phyloP scores from a whole-genome alignment of 495 filamentous ascomycete species.

The Penicillium paxilli region DNA sequence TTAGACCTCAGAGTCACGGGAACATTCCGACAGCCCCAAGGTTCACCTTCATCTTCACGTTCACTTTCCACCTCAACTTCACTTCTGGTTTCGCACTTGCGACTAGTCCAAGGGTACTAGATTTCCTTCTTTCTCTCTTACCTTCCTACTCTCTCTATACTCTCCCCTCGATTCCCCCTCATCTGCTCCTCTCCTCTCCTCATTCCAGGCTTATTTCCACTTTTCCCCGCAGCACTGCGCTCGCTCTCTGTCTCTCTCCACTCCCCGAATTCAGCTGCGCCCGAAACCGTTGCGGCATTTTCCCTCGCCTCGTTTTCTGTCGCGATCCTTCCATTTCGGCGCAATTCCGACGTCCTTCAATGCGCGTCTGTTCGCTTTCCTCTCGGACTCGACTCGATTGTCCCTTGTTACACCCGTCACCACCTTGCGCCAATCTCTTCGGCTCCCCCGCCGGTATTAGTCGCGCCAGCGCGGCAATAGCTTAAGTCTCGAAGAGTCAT shows the following conservation, averaged over 20 bases:
- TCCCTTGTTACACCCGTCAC: conserved; percentile 26
- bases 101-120: no score
- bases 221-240: conserved; percentile 27
- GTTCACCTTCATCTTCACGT: neutral
- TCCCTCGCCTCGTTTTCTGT: conserved; percentile 13
- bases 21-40: conserved; percentile 26
- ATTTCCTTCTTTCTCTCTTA: conserved; percentile 1
- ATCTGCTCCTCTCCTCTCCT: neutral
- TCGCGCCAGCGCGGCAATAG: conserved; percentile 29
- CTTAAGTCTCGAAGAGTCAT: neutral
- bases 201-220: neutral
- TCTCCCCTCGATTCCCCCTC: conserved; percentile 3
- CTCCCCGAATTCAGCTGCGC: conserved; percentile 25
- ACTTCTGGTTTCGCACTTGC: neutral
- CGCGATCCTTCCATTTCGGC: conserved; percentile 6
- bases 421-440: conserved; percentile 15
- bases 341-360: conserved; percentile 19
- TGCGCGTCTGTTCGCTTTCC: conserved; percentile 17
- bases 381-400: conserved; percentile 23
- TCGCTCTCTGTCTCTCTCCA: conserved; percentile 21
- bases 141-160: neutral
- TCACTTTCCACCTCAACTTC: neutral
- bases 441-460: conserved; percentile 20
- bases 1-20: conserved; percentile 30
- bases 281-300: conserved; percentile 31